Evolutionary conservation across 2,329 filamentous ascomycete genomes (phyloP), one percentile per base, ranked within the genome.

Genomic region (Eurotiales sp.): DNA sequence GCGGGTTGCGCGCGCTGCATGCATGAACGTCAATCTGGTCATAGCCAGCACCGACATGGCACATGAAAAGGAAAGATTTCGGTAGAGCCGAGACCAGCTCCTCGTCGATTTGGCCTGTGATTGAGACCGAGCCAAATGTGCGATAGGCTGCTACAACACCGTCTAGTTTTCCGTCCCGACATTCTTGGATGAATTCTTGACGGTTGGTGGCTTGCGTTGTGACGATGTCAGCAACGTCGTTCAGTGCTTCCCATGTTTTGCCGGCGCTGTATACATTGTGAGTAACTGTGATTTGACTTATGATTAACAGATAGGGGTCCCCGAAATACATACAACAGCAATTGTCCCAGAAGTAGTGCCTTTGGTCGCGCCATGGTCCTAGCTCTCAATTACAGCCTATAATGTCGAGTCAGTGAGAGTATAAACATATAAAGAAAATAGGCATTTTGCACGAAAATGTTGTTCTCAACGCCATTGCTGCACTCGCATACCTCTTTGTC

Each of bases 1-100:
- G 69, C 2, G 70, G 69, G 21, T 75, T 74, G 48, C 82, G 82
- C 1, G 75, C 74, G 8, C 83, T 86, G 74, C 88, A 92, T 34
- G 86, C 85, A 42, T 79, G 67, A 8, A 91, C 76, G 66, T 91
- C 85, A 56, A 95, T 77, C 67, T 90, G 86, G 68, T 95, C 90
- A 70, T 95, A 95, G 32, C 90, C 90, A 51, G 90, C 88, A 72
- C 71, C 69, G 52, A 69, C 71, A 47, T 72, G 67, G 7, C 68
- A 64, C 21, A 75, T 56, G 53, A 62, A 76, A 43, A 56, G 60
- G 51, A 72, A 53, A 2, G 65, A 69, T 30, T 61, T 66, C 1
- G 72, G 73, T 4, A 75, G 58, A 2, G 68, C 76, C 39, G 76
- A 67, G 30, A 91, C 69, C n/a, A 93, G 69, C 66, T 89, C 86